A percentile compares a stretch with the other conserved stretches of the same genome.
Conservation (phyloP, 164 flowering plant genomes). For the Euptelea pleiosperma region DNA sequence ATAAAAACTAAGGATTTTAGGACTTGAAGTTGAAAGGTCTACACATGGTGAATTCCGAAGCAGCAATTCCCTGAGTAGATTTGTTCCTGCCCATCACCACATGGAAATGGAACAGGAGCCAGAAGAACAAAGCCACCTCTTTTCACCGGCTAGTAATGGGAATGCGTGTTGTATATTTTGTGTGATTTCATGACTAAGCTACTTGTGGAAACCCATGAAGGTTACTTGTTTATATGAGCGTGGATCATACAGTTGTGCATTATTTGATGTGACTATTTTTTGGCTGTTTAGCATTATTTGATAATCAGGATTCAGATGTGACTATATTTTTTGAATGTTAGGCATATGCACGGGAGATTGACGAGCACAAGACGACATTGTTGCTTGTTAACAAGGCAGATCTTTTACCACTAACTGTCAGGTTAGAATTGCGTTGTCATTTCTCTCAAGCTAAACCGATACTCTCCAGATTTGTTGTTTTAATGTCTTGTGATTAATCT, state of each 20-base stretch:
- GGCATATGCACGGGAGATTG: conserved; percentile 83
- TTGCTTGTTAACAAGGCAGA: conserved; percentile 95
- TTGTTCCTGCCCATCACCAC: too few relatives aligned
- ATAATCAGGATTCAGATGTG: not conserved
- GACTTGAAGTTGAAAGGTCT: too few relatives aligned
- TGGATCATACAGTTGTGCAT: too few relatives aligned
- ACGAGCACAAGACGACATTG: conserved; percentile 74
- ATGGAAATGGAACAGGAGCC: too few relatives aligned
- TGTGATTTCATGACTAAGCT: not conserved
- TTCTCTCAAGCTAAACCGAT: not conserved
- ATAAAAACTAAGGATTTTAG: too few relatives aligned
- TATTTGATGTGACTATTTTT: too few relatives aligned
- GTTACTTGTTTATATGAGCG: not conserved
- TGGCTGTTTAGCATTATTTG: not conserved
- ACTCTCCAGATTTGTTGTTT: too few relatives aligned
- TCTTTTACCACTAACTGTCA: conserved; percentile 68
- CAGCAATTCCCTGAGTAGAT: too few relatives aligned
- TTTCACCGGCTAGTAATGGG: not conserved
- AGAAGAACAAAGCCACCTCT: too few relatives aligned
- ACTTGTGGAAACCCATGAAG: not conserved
- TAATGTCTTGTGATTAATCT: not conserved
- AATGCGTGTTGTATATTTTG: not conserved
- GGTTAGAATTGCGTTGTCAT: conserved; percentile 31
- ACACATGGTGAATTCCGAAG: too few relatives aligned
- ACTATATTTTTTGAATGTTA: conserved; percentile 16